Evolutionary conservation across 371 early-diverging fungal genomes (phyloP), one percentile per base, ranked within the genome.

Genomic region (Saksenaea oblongispora): DNA sequence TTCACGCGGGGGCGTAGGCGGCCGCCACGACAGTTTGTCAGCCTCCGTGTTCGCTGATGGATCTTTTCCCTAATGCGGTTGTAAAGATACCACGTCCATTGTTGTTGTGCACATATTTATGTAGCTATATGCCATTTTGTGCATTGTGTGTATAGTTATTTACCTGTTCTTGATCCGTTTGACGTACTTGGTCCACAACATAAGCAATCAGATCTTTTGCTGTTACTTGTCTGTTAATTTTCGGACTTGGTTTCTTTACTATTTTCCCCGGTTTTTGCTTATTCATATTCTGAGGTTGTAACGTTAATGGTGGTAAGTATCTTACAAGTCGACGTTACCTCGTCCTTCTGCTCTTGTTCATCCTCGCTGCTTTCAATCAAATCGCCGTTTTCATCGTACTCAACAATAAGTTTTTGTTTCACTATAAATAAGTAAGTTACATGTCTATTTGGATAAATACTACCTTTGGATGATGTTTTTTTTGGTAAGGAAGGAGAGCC

Each of bases 381-480:
- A 26, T 78, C 69, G 8, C 82, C 82, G 47, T 76, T 59, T 58
- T 78, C 79, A 54, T 82, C 82, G 35, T 82, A 82, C 61, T 82
- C 82, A 5, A 82, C 77, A n/a, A 82, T 44, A 1, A 70, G 61
- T 18, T 76, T 82, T 47, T 68, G 67, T 47, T 67, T 72, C 13
- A 71, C 81, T 82, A 60, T 5, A 11, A 22, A 22, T 2, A 51
- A 26, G 1, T 36, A 28, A 61, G 8, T 28, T 27, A 34, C 28
- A 22, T 51, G 15, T 0, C 22, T 42, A 35, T 59, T n/a, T 5
- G 26, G 10, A 26, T 0, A 27, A 54, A 1, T 24, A 17, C 53
- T 68, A 80, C 80, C 70, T 70, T 69, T 73, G 24, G 64, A 64
- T 36, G 77, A 65, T 58, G 73, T 39, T 44, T 67, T 73, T 63